phyloP scores from a whole-genome alignment of 179 eudicot genomes.

The Beta macrorhiza region DNA sequence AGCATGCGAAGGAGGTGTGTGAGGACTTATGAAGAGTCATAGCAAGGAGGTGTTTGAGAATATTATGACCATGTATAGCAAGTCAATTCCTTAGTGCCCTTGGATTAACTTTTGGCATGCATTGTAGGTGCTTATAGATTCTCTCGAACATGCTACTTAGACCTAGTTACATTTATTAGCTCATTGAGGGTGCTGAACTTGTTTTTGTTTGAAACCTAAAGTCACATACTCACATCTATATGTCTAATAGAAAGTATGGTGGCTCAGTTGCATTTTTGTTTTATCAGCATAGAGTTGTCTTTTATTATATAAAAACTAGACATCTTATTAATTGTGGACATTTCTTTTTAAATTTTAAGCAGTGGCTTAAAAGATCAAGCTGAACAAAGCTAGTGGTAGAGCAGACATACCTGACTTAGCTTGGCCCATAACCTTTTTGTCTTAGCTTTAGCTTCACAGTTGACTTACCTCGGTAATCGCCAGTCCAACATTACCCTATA shows the following conservation, averaged over 20 bases:
- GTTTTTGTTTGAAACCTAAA: neutral
- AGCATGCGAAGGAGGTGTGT: neutral
- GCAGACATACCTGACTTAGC: neutral
- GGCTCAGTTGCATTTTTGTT: neutral
- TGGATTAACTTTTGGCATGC: neutral
- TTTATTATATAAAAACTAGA: neutral
- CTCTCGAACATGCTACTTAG: neutral
- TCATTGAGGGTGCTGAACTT: neutral
- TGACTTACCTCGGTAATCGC: neutral
- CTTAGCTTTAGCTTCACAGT: neutral
- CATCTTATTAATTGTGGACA: neutral
- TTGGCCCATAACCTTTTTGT: neutral
- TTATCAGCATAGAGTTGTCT: neutral
- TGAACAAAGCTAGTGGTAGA: neutral
- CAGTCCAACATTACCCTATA: neutral
- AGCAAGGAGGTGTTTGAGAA: too few species aligned
- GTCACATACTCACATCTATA: neutral
- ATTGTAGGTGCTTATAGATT: neutral
- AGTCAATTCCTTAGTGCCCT: neutral
- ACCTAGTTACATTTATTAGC: neutral
- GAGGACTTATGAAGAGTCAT: neutral
- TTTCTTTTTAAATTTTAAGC: neutral
- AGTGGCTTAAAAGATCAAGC: neutral
- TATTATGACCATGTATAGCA: neutral
- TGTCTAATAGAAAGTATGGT: neutral